phyloP scores from a whole-genome alignment of 257 asterid species.

The Petunia secreta region DNA sequence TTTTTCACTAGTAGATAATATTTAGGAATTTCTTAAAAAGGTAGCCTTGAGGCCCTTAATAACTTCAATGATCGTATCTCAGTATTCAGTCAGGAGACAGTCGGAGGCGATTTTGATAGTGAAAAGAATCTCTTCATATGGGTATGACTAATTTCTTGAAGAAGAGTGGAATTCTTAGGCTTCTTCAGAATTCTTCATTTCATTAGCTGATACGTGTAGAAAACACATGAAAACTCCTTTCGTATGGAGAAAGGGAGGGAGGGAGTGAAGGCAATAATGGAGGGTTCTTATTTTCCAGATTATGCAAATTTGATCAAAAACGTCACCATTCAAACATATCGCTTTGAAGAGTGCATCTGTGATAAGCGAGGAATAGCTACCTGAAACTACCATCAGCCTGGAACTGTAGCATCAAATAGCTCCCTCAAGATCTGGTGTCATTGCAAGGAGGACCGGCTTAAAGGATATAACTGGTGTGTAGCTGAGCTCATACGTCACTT shows the following conservation, averaged over 20 bases:
- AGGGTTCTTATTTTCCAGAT: not conserved
- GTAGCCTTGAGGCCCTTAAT: not conserved
- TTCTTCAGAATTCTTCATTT: not conserved
- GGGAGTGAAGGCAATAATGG: not conserved
- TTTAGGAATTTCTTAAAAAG: not conserved
- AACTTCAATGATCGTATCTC: not conserved
- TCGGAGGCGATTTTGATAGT: not conserved
- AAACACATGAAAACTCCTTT: not conserved
- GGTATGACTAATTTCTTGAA: not conserved
- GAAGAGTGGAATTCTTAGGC: not conserved
- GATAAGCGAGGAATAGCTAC: slow-evolving; percentile 42
- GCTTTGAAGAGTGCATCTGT: not conserved
- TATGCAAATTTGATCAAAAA: not conserved
- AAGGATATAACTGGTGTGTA: slow-evolving; percentile 69
- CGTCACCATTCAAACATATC: not conserved
- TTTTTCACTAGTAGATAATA: too few species aligned
- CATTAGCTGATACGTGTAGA: not conserved
- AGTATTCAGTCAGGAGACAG: not conserved
- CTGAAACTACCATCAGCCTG: slow-evolving; percentile 29
- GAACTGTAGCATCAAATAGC: slow-evolving; percentile 44
- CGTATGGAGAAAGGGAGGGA: not conserved
- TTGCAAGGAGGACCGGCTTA: slow-evolving; percentile 50
- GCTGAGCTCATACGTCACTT: slow-evolving; percentile 76
- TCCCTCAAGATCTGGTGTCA: slow-evolving; percentile 52
- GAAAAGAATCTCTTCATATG: not conserved